Conservation (phyloP, 2,329 filamentous ascomycete genomes). For the Fusarium lateritium region DNA sequence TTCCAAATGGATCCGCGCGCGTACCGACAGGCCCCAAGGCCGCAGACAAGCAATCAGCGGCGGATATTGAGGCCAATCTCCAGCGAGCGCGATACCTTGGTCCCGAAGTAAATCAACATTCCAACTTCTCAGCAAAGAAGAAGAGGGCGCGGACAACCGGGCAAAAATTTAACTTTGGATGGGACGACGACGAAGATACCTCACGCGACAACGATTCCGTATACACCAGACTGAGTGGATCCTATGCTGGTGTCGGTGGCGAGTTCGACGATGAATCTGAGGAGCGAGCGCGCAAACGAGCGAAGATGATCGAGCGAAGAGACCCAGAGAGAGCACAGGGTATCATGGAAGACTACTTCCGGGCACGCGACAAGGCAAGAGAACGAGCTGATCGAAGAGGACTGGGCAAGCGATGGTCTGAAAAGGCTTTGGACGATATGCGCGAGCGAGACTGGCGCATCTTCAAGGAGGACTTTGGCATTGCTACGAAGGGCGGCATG, state of each 20-base stretch:
- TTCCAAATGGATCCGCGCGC: constrained; percentile 44
- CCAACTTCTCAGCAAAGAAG: constrained; percentile 94
- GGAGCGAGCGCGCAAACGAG: constrained; percentile 68
- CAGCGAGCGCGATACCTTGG: constrained; percentile 91
- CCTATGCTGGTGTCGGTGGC: constrained; percentile 65
- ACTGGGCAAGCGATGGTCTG: constrained; percentile 94
- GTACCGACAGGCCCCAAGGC: constrained; percentile 80
- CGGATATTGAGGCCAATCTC: constrained; percentile 80
- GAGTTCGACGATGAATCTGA: constrained; percentile 70
- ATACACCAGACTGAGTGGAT: constrained; percentile 64
- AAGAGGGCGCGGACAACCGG: constrained; percentile 93
- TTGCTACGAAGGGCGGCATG: constrained; percentile 90
- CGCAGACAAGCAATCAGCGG: constrained; percentile 61
- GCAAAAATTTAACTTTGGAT: constrained; percentile 99
- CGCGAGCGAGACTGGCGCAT: constrained; percentile 98
- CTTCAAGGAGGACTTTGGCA: constrained; percentile 99
- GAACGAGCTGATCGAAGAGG: constrained; percentile 81
- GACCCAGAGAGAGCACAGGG: constrained; percentile 85
- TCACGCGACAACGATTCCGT: constrained; percentile 77
- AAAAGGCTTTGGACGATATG: constrained; percentile 94
- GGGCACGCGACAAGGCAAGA: constrained; percentile 72
- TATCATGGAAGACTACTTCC: constrained; percentile 85
- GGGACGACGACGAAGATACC: constrained; percentile 96
- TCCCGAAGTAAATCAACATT: constrained; percentile 84
- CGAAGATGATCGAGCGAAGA: constrained; percentile 79